Evolutionary conservation across 1,139 yeast genomes (phyloP).

Genomic region (Scheffersomyces segobiensis): DNA sequence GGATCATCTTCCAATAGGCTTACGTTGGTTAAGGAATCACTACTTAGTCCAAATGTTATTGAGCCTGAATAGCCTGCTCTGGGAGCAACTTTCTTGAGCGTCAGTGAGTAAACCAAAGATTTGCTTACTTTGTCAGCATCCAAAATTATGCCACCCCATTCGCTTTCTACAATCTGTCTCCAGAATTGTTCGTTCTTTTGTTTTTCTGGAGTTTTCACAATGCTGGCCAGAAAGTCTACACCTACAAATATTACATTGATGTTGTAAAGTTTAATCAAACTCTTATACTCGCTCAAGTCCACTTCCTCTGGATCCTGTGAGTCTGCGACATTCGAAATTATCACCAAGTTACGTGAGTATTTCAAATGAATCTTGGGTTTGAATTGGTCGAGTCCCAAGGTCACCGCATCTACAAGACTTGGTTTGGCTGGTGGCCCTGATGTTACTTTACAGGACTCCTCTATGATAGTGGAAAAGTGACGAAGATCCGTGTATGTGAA

Average conservation of each 20-base stretch:
- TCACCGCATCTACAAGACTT: slow-evolving; percentile 19
- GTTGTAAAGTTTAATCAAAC: slow-evolving; percentile 16
- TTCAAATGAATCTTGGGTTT: slow-evolving; percentile 28
- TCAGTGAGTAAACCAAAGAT: slow-evolving; percentile 14
- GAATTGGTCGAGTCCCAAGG: slow-evolving; percentile 32
- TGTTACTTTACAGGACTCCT: neutral
- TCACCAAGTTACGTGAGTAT: slow-evolving; percentile 40
- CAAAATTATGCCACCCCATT: slow-evolving; percentile 15
- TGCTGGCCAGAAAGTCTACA: slow-evolving; percentile 27
- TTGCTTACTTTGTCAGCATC: slow-evolving; percentile 15
- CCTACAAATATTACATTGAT: slow-evolving; percentile 31
- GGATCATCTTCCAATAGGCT: slow-evolving; percentile 2
- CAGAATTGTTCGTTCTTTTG: slow-evolving; percentile 10
- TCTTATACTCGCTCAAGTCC: slow-evolving; percentile 13
- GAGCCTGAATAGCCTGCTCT: slow-evolving; percentile 35
- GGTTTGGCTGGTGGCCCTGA: neutral
- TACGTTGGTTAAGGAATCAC: slow-evolving; percentile 8
- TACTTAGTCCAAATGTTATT: slow-evolving; percentile 39
- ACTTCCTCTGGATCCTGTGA: slow-evolving; percentile 15
- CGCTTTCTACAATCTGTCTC: slow-evolving; percentile 11
- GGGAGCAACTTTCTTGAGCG: slow-evolving; percentile 38
- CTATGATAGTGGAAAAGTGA: slow-evolving; percentile 3
- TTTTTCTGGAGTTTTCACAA: slow-evolving; percentile 7
- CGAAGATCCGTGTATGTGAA: slow-evolving; percentile 21
- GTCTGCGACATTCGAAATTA: slow-evolving; percentile 43